Evolutionary conservation across 352 stramenopile genomes (phyloP), one percentile per base, ranked within the genome.

Genomic region (Phytophthora fragariae): DNA sequence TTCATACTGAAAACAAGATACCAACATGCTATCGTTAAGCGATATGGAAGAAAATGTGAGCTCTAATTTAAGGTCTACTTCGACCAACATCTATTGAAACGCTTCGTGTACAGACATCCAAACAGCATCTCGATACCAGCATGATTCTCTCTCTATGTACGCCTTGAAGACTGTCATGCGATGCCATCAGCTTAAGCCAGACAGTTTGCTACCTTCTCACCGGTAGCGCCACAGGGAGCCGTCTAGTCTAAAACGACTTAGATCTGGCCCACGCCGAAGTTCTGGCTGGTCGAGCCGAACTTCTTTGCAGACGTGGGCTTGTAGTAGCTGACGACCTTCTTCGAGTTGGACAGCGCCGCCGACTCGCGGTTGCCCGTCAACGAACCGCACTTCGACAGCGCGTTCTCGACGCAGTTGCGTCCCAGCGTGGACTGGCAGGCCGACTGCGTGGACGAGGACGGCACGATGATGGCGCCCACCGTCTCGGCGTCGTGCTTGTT

Each of bases 401-500:
- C 68, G 64, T 81, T 79, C 21, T 69, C 35, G 11, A 70, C 52
- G 47, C 76, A 83, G n/a, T 35, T 52, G 49, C 77, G 73, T 11
- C 73, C 83, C 68, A 73, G 59, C 6, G 59, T 64, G 1, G 66
- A 73, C 59, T 73, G 46, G 52, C 66, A 73, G 15, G 37, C 37
- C 39, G 57, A 60, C 58, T 73, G 66, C 52, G 57, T 63, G 10
- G 24, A 56, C 5, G 24, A 47, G 21, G 62, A 68, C 35, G 62
- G 62, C 52, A 62, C 62, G n/a, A 68, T 68, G 50, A 68, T 68
- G 19, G 65, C 65, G 19, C 65, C 65, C 14, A 62, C 57, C 4
- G 58, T 68, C 49, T 68, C 65, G 10, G 57, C 9, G 49, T 67
- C 58, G 52, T 62, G 53, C 57, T 62, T 60, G 58, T 63, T 73